phyloP scores from a whole-genome alignment of 345 rosid species.

The Firmiana major region DNA sequence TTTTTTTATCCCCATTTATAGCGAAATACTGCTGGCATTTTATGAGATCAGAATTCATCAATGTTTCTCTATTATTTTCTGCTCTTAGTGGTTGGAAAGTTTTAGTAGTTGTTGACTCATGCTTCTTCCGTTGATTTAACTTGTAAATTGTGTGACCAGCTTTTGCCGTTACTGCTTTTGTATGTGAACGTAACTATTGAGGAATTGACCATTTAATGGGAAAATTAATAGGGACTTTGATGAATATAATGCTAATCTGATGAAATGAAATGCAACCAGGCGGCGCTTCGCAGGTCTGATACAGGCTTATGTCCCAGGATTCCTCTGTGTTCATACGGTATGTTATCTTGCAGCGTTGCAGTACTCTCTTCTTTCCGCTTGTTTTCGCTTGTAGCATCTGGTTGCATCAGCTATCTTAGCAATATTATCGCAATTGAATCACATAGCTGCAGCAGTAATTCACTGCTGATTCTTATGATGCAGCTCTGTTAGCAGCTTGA shows the following conservation, averaged over 20 bases:
- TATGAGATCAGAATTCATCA: not conserved
- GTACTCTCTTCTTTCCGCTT: not conserved
- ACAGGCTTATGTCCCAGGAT: not conserved
- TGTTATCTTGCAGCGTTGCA: not conserved
- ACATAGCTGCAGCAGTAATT: not conserved
- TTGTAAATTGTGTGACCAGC: not conserved
- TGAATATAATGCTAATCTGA: not conserved
- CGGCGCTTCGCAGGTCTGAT: not conserved
- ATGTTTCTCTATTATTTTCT: not conserved
- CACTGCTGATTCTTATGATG: not conserved
- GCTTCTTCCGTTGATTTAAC: conserved; percentile 5
- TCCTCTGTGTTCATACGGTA: not conserved
- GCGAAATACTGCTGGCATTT: not conserved
- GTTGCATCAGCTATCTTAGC: not conserved
- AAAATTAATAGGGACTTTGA: not conserved
- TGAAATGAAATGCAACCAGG: conserved; percentile 1
- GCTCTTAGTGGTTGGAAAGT: not conserved
- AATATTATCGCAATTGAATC: not conserved
- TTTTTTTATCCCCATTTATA: not conserved
- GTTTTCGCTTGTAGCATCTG: not conserved
- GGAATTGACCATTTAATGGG: not conserved
- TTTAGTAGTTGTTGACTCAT: conserved; percentile 22
- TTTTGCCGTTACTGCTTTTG: not conserved
- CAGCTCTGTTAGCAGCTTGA: conserved; percentile 6
- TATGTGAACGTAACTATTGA: not conserved